These are phyloP conservation scores for Stygiomarasmius scandens DNA, from an alignment of 1,284 basidiomycete genomes.

Conservation along the genomic window DNA sequence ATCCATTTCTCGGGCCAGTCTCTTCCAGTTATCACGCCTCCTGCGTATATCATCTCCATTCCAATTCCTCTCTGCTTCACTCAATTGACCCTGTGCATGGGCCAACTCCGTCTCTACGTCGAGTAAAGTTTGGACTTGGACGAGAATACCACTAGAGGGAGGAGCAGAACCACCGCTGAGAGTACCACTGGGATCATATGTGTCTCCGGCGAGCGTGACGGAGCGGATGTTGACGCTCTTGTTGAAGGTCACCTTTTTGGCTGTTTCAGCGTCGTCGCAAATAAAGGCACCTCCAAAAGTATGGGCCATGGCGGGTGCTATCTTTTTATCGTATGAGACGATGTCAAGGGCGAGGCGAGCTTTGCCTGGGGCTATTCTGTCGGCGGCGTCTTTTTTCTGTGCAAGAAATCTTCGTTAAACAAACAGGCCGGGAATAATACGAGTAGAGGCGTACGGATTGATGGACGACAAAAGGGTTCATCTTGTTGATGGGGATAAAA, in stretches of 20 bases:
- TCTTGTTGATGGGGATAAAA: conserved; percentile 93
- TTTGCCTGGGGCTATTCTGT: conserved; percentile 80
- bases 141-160: conserved; percentile 72
- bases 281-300: conserved; percentile 95
- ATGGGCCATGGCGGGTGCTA: conserved; percentile 88
- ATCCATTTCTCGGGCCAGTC: conserved; percentile 74
- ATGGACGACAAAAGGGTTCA: conserved; percentile 71
- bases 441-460: conserved; percentile 50
- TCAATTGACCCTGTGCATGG: conserved; percentile 56
- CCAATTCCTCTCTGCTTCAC: conserved; percentile 49
- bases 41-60: conserved; percentile 59
- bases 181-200: conserved; percentile 96
- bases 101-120: conserved; percentile 71
- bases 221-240: conserved; percentile 74
- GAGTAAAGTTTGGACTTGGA: conserved; percentile 86
- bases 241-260: conserved; percentile 87
- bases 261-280: conserved; percentile 88
- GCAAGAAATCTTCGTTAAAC: no score
- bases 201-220: conserved; percentile 93
- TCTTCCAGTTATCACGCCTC: conserved; percentile 72
- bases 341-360: conserved; percentile 87
- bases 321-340: conserved; percentile 84
- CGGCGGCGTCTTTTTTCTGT: conserved; percentile 80
- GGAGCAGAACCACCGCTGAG: conserved; percentile 92
- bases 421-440: no score